Conservation (phyloP, 2,329 filamentous ascomycete species). For the Neofusicoccum umdonicola region DNA sequence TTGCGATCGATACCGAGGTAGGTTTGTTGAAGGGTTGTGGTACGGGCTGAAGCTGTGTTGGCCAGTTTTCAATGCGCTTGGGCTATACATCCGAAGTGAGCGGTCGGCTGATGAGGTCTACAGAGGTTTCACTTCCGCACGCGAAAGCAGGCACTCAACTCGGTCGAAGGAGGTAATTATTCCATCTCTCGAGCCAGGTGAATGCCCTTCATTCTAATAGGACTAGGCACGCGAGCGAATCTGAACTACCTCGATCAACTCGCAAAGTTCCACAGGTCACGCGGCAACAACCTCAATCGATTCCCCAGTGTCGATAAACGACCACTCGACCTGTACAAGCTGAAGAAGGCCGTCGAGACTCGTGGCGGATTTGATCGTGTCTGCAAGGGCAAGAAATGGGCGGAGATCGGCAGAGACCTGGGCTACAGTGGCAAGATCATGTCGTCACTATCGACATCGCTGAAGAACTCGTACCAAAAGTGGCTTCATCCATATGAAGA, state of each 20-base stretch:
- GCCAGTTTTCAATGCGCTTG: background rate
- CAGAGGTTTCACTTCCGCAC: constrained; percentile 97
- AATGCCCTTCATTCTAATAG: background rate
- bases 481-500: constrained; percentile 98
- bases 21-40: constrained; percentile 27
- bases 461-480: constrained; percentile 97
- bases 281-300: constrained; percentile 88
- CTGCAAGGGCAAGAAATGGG: constrained; percentile 98
- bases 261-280: constrained; percentile 93
- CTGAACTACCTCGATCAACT: constrained; percentile 94
- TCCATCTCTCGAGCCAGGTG: background rate
- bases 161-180: constrained; percentile 88
- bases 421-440: constrained; percentile 99
- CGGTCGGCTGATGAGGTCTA: constrained; percentile 15
- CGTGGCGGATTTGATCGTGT: constrained; percentile 94
- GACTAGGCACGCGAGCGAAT: constrained; percentile 83
- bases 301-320: constrained; percentile 98
- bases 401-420: constrained; percentile 92
- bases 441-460: constrained; percentile 94
- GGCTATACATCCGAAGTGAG: background rate
- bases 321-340: constrained; percentile 87
- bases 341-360: constrained; percentile 95
- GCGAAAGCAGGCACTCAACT: constrained; percentile 93
- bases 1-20: constrained; percentile 97
- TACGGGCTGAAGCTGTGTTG: background rate